Evolutionary conservation across 305 asterid species (phyloP), one percentile per base, ranked within the genome.

Genomic region (Fraxinus baroniana): DNA sequence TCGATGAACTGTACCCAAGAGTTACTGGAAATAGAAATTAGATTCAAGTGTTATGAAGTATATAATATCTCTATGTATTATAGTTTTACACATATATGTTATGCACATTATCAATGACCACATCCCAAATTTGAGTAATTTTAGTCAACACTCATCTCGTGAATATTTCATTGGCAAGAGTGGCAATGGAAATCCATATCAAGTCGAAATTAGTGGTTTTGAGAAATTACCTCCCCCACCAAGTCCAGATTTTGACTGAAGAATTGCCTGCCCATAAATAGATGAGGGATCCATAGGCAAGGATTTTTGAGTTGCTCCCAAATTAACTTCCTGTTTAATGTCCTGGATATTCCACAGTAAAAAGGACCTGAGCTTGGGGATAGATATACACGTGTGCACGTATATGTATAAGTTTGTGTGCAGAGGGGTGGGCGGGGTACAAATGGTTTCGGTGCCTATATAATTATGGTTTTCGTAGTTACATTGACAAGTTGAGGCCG

Each of bases 181-280:
- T 33, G 26, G 76, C 46, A 71, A 71, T 5, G 5, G 24, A 33
- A 71, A 32, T 71, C 44, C 5, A 15, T 68, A 33, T 71, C 24
- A 71, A 13, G 76, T 32, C 41, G 26, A 71, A 71, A n/a, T 30
- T 17, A 71, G 76, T 2, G 41, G 26, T 71, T 71, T 18, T 32
- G 24, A 33, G 76, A 17, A 71, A 33, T 81, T 90, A 97, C 99
- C 99, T 90, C 97, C 91, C 86, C 97, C 93, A 52, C 97, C 97
- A 79, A 97, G 87, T 85, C 99, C 99, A 90, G 98, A 92, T 87
- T 97, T 97, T 28, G 98, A 92, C 86, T 93, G 99, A 77, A 95
- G 97, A 88, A 97, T 93, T 15, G 98, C 94, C 86, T 95, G 98
- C 79, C 98, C 98, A 84, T 97, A 97, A 49, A 95, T 89, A 0